A percentile compares a stretch with the other conserved stretches of the same genome.
Evolutionary conservation across 176 grass and related monocot genomes (phyloP).

Genomic region (Melocanna baccifera): DNA sequence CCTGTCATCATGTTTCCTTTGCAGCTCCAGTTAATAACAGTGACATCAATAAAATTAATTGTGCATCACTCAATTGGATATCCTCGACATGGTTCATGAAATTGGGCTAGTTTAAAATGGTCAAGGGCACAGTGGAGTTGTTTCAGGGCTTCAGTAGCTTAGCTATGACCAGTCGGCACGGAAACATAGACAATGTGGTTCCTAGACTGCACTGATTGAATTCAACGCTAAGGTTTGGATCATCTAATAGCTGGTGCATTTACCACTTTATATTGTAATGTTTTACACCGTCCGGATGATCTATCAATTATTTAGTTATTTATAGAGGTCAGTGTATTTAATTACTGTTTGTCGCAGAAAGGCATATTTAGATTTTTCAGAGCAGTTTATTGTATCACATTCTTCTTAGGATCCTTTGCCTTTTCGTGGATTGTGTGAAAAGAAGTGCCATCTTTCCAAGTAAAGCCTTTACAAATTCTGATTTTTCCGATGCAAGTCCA

Average conservation of each 20-base stretch:
- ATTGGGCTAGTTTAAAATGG: not conserved
- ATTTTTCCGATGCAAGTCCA: not conserved
- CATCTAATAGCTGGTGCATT: not conserved
- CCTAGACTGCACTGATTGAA: not conserved
- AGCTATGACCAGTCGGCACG: not conserved
- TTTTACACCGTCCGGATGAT: not conserved
- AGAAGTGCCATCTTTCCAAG: conserved; percentile 23
- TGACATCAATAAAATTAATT: not conserved
- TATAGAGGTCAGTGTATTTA: not conserved
- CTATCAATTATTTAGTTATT: not conserved
- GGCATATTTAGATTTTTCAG: not conserved
- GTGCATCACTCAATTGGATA: not conserved
- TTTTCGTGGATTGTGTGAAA: conserved; percentile 14
- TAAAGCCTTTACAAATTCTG: not conserved
- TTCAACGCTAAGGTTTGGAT: not conserved
- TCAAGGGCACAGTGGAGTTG: not conserved
- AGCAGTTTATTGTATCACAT: conserved; percentile 5
- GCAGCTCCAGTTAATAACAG: not conserved
- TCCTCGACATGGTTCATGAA: not conserved
- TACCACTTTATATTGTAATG: not conserved
- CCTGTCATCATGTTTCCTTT: not conserved
- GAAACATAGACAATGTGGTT: not conserved
- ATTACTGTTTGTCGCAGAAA: not conserved
- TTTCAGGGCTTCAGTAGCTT: not conserved
- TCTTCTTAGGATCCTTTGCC: conserved; percentile 5